These are phyloP conservation scores for Astathelohania contejeani DNA, from an alignment of 371 early-diverging fungal species.

Conservation along the genomic window DNA sequence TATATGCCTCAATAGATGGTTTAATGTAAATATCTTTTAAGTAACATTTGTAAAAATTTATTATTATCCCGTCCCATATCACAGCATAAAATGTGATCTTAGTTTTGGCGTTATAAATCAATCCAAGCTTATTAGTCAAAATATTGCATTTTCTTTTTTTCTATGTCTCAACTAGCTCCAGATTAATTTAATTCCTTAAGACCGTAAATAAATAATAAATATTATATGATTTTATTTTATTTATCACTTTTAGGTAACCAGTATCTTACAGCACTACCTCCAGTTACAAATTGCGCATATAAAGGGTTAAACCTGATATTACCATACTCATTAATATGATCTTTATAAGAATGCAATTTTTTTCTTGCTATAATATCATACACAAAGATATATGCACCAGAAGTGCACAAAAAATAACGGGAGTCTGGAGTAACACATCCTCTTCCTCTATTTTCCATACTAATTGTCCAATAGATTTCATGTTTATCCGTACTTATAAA, in stretches of 20 bases:
- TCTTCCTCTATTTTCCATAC: not conserved
- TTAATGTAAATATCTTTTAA: too few relatives aligned
- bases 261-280: not conserved
- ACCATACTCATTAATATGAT: not conserved
- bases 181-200: too few relatives aligned
- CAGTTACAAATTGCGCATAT: constrained; percentile 1
- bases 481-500: not conserved
- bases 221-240: too few relatives aligned
- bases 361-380: not conserved
- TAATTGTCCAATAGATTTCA: not conserved
- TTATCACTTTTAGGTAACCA: constrained; percentile 1
- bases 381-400: not conserved
- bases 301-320: not conserved
- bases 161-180: too few relatives aligned
- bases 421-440: not conserved
- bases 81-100: too few relatives aligned
- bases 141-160: too few relatives aligned
- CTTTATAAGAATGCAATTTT: not conserved
- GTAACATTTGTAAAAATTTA: too few relatives aligned
- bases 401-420: not conserved
- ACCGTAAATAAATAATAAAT: too few relatives aligned
- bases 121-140: too few relatives aligned
- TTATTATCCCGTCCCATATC: too few relatives aligned
- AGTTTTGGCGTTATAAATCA: too few relatives aligned
- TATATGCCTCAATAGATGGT: too few relatives aligned